Evolutionary conservation across 1,284 basidiomycete genomes (phyloP).

Genomic region (Fomitopsis schrenkii): DNA sequence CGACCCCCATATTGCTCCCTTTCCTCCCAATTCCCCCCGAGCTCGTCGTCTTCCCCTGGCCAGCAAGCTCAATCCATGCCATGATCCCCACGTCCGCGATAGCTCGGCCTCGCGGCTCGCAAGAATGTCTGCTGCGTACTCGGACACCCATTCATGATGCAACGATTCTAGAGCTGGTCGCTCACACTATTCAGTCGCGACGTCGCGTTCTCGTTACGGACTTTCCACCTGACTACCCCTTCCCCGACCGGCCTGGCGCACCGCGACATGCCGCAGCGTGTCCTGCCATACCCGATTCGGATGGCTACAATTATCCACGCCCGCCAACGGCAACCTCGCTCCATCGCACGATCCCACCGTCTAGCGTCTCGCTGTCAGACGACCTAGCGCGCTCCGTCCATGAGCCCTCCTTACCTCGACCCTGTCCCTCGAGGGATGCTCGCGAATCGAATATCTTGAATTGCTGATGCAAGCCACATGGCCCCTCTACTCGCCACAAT

Average conservation of each 20-base stretch:
- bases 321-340: background rate
- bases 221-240: conserved; percentile 17
- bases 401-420: background rate
- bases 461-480: too few relatives aligned
- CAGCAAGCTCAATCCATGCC: background rate
- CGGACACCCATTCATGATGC: conserved; percentile 12
- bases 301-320: background rate
- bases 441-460: too few relatives aligned
- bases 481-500: too few relatives aligned
- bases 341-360: conserved; percentile 6
- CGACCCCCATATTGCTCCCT: background rate
- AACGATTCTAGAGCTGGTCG: conserved; percentile 11
- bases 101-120: conserved; percentile 9
- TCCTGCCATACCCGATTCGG: conserved; percentile 7
- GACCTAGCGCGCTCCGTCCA: conserved; percentile 23
- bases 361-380: conserved; percentile 15
- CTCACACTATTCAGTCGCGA: background rate
- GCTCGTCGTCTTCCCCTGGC: background rate
- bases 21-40: background rate
- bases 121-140: conserved; percentile 8
- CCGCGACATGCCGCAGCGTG: conserved; percentile 18
- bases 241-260: conserved; percentile 5
- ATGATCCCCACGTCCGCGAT: background rate
- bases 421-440: background rate
- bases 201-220: background rate